phyloP scores from a whole-genome alignment of 2,329 filamentous ascomycete genomes.

The Diplodia scrobiculata region DNA sequence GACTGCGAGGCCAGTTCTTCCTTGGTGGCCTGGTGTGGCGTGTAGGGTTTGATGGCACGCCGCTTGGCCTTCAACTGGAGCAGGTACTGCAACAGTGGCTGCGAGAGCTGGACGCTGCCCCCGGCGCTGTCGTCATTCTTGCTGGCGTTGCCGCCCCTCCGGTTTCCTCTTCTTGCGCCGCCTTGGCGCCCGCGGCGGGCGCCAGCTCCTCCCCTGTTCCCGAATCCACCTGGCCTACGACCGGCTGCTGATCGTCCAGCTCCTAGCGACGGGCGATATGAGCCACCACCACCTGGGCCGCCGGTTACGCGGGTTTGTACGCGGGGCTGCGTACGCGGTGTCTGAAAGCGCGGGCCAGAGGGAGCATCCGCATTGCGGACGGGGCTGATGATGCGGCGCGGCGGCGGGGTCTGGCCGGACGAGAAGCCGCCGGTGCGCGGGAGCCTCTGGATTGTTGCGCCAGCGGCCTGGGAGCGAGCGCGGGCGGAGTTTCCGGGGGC shows the following conservation, averaged over 20 bases:
- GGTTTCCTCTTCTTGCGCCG: neutral
- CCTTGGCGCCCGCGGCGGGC: neutral
- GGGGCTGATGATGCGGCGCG: constrained; percentile 4
- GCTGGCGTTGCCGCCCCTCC: neutral
- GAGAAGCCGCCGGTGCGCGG: constrained; percentile 1
- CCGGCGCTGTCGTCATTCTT: neutral
- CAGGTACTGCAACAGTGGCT: constrained; percentile 22
- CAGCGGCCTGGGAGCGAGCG: constrained; percentile 16
- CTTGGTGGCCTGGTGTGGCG: neutral
- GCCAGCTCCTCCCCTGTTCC: too few relatives aligned
- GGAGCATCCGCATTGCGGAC: neutral
- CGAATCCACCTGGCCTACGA: neutral
- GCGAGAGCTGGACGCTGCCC: neutral
- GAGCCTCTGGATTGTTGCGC: constrained; percentile 8
- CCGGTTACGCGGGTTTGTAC: constrained; percentile 1
- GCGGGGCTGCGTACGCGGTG: constrained; percentile 3
- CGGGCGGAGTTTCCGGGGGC: constrained; percentile 8
- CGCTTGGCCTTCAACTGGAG: constrained; percentile 11
- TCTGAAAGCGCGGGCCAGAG: neutral
- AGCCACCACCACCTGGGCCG: neutral
- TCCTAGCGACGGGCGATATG: neutral
- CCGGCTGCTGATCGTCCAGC: neutral
- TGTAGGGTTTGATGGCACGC: constrained; percentile 11
- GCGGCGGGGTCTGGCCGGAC: neutral
- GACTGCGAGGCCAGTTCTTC: constrained; percentile 10